Evolutionary conservation across 2,329 filamentous ascomycete species (phyloP).

Genomic region (Chaetomiaceae sp.): DNA sequence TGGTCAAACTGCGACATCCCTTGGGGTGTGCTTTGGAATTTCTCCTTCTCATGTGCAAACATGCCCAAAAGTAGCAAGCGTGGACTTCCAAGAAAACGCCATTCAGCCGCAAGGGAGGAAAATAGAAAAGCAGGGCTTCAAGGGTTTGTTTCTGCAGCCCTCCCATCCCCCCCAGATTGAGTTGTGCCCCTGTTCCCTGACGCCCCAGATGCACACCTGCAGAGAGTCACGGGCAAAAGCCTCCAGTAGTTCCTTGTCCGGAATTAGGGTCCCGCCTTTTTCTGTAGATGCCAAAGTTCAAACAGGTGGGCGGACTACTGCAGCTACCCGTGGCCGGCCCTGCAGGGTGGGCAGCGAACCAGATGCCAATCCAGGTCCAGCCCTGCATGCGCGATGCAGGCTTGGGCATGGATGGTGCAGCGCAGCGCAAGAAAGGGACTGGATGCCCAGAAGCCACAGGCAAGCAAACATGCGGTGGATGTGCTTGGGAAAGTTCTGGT

Average conservation of each 20-base stretch:
- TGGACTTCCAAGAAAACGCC: background rate
- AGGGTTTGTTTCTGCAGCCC: background rate
- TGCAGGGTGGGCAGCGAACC: slow-evolving; percentile 18
- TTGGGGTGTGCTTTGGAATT: slow-evolving; percentile 2
- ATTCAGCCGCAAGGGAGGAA: slow-evolving; percentile 14
- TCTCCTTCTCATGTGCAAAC: slow-evolving; percentile 8
- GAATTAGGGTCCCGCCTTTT: slow-evolving; percentile 13
- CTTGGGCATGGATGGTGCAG: background rate
- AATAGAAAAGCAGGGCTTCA: slow-evolving; percentile 11
- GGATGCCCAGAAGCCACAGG: background rate
- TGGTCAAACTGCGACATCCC: background rate
- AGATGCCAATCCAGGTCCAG: slow-evolving; percentile 1
- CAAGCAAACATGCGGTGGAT: slow-evolving; percentile 5
- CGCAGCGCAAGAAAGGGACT: background rate
- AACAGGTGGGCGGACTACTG: slow-evolving; percentile 30
- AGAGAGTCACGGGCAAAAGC: background rate
- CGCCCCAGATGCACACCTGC: slow-evolving; percentile 11
- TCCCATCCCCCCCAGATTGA: background rate
- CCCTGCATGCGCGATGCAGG: slow-evolving; percentile 12
- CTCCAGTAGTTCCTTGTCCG: slow-evolving; percentile 3
- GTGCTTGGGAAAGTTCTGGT: background rate
- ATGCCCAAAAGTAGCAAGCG: slow-evolving; percentile 9
- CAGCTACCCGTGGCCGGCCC: slow-evolving; percentile 23
- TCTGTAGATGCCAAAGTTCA: slow-evolving; percentile 28
- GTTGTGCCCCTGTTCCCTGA: background rate